phyloP scores from a whole-genome alignment of 2,329 filamentous ascomycete genomes.

The Xylaria sp. region DNA sequence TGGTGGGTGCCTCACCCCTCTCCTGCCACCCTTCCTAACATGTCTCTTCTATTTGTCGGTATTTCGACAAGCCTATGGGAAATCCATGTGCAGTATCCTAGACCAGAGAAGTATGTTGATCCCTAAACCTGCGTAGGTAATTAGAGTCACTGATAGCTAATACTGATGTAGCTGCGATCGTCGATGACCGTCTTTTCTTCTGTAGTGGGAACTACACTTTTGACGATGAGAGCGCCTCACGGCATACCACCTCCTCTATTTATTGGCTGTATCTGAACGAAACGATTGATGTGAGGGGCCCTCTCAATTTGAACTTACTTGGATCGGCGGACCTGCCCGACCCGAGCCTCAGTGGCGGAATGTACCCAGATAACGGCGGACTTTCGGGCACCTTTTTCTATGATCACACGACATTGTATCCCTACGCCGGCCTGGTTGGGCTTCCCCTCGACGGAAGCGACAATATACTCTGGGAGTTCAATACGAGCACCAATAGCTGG shows the following conservation, averaged over 20 bases:
- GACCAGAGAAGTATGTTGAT: conserved; percentile 40
- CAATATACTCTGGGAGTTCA: conserved; percentile 38
- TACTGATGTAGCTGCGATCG: conserved; percentile 35
- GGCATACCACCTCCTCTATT: conserved; percentile 29
- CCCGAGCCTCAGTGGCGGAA: conserved; percentile 25
- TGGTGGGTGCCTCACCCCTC: conserved; percentile 10
- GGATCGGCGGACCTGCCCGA: conserved; percentile 31
- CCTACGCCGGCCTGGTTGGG: conserved; percentile 33
- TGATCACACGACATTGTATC: conserved; percentile 36
- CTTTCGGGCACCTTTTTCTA: conserved; percentile 37
- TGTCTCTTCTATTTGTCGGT: conserved; percentile 18
- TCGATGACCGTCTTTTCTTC: conserved; percentile 39
- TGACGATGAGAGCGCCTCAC: conserved; percentile 31
- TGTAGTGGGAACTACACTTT: conserved; percentile 41
- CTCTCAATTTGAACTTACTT: conserved; percentile 29
- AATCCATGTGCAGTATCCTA: conserved; percentile 34
- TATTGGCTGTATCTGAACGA: conserved; percentile 38
- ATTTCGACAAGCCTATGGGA: conserved; percentile 14
- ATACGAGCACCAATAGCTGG: conserved; percentile 33
- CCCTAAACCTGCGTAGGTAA: not conserved
- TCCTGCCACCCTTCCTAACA: conserved; percentile 5
- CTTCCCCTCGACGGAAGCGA: conserved; percentile 23
- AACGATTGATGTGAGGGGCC: conserved; percentile 34
- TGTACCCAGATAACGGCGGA: conserved; percentile 13
- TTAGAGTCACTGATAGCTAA: conserved; percentile 28